Conservation (phyloP, 306 rosid genomes). For the Castanopsis chinensis region DNA sequence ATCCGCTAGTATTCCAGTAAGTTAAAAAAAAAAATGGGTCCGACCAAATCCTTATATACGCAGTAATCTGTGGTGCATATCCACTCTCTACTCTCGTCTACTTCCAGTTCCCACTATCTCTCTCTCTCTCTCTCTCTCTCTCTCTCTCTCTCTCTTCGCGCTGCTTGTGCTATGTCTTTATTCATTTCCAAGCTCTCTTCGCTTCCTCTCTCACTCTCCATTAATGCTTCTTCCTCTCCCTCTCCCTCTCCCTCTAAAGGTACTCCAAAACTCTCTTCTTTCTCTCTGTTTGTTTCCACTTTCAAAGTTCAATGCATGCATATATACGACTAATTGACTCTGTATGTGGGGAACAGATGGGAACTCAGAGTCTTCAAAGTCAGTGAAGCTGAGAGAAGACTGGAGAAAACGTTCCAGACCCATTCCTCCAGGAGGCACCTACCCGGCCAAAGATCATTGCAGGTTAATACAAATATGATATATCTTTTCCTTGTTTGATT, state of each 20-base stretch:
- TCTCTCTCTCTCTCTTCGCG: background rate
- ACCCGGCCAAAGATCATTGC: constrained; percentile 97
- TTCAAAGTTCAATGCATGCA: background rate
- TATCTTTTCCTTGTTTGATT: too few relatives aligned
- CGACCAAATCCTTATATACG: background rate
- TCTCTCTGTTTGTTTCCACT: background rate
- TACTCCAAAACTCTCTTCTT: background rate
- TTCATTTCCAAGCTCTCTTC: constrained; percentile 47
- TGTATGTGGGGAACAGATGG: constrained; percentile 35
- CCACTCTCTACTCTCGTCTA: background rate
- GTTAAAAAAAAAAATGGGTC: background rate
- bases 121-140: background rate
- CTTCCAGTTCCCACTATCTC: background rate
- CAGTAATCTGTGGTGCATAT: background rate
- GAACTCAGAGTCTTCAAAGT: constrained; percentile 32
- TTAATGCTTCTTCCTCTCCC: constrained; percentile 50
- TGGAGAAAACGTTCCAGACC: constrained; percentile 90
- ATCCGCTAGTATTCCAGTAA: too few relatives aligned
- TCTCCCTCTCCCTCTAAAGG: constrained; percentile 64
- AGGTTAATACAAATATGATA: constrained; percentile 38
- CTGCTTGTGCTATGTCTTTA: constrained; percentile 44
- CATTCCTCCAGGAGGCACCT: constrained; percentile 85
- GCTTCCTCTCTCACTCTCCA: constrained; percentile 40
- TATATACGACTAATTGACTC: background rate
- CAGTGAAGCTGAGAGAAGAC: constrained; percentile 59